Evolutionary conservation across 495 filamentous ascomycete genomes (phyloP).

Genomic region (Bacidia gigantensis): DNA sequence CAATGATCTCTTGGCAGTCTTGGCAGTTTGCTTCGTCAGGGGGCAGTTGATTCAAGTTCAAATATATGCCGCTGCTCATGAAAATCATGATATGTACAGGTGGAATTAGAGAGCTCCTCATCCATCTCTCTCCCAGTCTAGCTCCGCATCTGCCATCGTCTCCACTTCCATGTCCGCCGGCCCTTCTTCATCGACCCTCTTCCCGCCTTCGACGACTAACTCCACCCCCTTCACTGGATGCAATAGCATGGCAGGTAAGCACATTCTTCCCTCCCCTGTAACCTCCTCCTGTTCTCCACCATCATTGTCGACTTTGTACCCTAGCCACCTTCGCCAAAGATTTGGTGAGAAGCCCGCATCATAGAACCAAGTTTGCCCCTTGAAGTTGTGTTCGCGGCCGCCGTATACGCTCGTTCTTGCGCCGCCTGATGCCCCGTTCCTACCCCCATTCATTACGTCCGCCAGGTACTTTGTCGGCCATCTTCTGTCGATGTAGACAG

Average conservation of each 20-base stretch:
- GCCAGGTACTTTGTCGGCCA: constrained; percentile 78
- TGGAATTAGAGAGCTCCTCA: too few species aligned
- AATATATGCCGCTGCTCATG: too few species aligned
- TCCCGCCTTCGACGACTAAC: constrained; percentile 49
- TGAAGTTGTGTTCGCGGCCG: constrained; percentile 79
- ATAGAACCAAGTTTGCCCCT: constrained; percentile 87
- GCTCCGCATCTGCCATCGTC: constrained; percentile 19
- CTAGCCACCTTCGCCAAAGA: constrained; percentile 78
- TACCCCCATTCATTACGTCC: constrained; percentile 69
- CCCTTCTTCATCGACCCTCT: constrained; percentile 22
- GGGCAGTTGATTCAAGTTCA: too few species aligned
- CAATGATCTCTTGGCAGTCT: too few species aligned
- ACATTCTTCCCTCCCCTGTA: constrained; percentile 76
- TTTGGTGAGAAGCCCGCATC: constrained; percentile 73
- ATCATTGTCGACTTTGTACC: constrained; percentile 68
- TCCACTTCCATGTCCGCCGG: constrained; percentile 21
- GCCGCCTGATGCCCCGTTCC: constrained; percentile 65
- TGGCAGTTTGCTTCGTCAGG: too few species aligned
- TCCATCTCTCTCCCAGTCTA: constrained; percentile 7
- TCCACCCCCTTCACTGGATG: constrained; percentile 86
- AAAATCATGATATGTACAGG: too few species aligned
- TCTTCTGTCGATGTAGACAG: constrained; percentile 74
- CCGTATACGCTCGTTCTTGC: constrained; percentile 64
- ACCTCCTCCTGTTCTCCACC: constrained; percentile 75
- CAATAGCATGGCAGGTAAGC: constrained; percentile 77